These are phyloP conservation scores for Inga laurina DNA, from an alignment of 306 rosid species.

Conservation along the genomic window DNA sequence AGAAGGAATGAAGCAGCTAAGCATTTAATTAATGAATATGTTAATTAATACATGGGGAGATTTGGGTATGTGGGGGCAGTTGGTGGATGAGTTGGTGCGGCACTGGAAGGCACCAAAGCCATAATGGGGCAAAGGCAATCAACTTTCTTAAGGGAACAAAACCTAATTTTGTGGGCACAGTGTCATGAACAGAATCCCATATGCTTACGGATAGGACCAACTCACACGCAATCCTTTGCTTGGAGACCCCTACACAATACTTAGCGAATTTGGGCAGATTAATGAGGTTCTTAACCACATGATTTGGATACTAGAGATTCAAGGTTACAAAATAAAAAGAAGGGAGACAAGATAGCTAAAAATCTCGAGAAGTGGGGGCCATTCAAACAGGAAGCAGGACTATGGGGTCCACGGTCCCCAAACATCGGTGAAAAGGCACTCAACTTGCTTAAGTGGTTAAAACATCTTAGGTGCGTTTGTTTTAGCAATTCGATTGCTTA, in stretches of 20 bases:
- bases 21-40: background rate
- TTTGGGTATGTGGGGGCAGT: background rate
- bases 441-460: background rate
- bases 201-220: too few relatives aligned
- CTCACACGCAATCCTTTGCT: too few relatives aligned
- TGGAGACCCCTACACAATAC: too few relatives aligned
- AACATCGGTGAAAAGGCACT: background rate
- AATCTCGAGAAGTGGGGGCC: background rate
- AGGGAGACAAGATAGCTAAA: too few relatives aligned
- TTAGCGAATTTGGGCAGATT: too few relatives aligned
- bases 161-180: background rate
- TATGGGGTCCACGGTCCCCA: background rate
- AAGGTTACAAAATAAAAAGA: too few relatives aligned
- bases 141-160: background rate
- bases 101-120: background rate
- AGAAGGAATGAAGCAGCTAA: background rate
- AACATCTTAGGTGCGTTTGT: too few relatives aligned
- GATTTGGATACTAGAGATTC: too few relatives aligned
- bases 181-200: background rate
- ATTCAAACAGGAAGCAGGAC: background rate
- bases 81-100: background rate
- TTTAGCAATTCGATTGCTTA: too few relatives aligned
- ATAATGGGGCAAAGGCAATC: background rate
- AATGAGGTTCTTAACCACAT: too few relatives aligned
- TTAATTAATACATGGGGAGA: background rate